Evolutionary conservation across 495 filamentous ascomycete species (phyloP), one percentile per base, ranked within the genome.

Genomic region (Trichoderma parareesei): DNA sequence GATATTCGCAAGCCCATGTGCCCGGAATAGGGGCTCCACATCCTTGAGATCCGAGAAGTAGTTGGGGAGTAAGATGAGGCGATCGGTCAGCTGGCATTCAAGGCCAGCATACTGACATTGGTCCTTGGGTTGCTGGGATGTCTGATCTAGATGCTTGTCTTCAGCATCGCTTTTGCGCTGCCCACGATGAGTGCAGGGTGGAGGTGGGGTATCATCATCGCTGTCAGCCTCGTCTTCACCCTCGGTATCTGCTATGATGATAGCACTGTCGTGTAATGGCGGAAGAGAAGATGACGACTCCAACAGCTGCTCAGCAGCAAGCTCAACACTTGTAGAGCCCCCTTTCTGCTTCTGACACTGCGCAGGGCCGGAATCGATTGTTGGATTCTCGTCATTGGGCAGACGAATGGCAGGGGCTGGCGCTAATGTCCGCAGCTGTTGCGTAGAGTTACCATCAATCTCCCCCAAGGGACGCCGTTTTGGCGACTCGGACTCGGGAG

Each of bases 1-100:
- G 77, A 76, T 11, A 73, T 70, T 43, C 67, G 60, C 0, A 13
- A 57, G 8, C 3, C 53, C 53, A 10, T 57, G 53, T 3, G 53
- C 27, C 8, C 6, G 53, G 18, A 33, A 35, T 16, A 57, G 37
- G 53, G 53, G 33, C 0, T 57, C 27, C 27, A 37, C 9, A 4
- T 57, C 53, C 13, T 57, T 14, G 27, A 14, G 3, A 57, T 37
- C 14, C 4, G 20, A 11, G 37, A 57, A 35, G 27, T 35, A 57
- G 4, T 20, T 35, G 9, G 53, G 53, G 3, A 57, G 33, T 37
- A 57, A 37, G 4, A 57, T 16, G 9, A 57, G 53, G 14, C 53
- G 53, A 57, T 37, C 3, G 13, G 53, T 27, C 5, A 57, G 53
- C 53, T 57, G 53, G 27, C 53, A 57, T 33, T 38, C 9, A 13